Evolutionary conservation across 768 basidiomycete genomes (phyloP), one percentile per base, ranked within the genome.

Genomic region (Macrocybe gigantea): DNA sequence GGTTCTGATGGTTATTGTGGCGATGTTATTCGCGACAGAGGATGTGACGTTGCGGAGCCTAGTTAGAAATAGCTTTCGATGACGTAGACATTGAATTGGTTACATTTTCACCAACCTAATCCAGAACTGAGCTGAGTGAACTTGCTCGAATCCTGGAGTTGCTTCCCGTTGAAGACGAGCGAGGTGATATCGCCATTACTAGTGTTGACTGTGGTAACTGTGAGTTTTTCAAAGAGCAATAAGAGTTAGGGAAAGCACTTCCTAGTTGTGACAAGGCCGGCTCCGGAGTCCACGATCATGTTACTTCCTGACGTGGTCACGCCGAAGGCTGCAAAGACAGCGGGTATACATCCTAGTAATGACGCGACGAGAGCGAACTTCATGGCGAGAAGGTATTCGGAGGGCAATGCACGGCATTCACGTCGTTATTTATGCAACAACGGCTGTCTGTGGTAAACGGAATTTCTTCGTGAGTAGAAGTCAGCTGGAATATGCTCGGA

Each of bases 91-190:
- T 13, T 44, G 7, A 15, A 15, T 9, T 13, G n/a, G 11, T 11
- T 8, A 37, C 12, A 45, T 6, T 44, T 44, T 11, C 35, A 49
- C 49, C 44, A 57, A 64, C 73, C 73, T 46, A 77, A 56, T 9
- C 73, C 73, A 5, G 72, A 75, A 53, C 71, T 70, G 12, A 77
- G 65, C 38, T 77, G 74, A 33, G 72, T 71, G 51, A 68, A 71
- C 53, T 75, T 70, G 31, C 66, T 60, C 3, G 63, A 61, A 53
- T 75, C 73, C 50, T 75, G 75, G 33, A 74, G 56, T 54, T 77
- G 64, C 45, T 67, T 69, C 22, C 74, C 71, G 50, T 74, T 73
- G 60, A 66, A 77, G 31, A 61, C 52, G 22, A 77, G 48, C 1
- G 73, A 75, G 3, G 68, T 75, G 31, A 76, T 71, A 55, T 77